Conservation (phyloP, 257 asterid genomes). For the Gardenia jasminoides region DNA sequence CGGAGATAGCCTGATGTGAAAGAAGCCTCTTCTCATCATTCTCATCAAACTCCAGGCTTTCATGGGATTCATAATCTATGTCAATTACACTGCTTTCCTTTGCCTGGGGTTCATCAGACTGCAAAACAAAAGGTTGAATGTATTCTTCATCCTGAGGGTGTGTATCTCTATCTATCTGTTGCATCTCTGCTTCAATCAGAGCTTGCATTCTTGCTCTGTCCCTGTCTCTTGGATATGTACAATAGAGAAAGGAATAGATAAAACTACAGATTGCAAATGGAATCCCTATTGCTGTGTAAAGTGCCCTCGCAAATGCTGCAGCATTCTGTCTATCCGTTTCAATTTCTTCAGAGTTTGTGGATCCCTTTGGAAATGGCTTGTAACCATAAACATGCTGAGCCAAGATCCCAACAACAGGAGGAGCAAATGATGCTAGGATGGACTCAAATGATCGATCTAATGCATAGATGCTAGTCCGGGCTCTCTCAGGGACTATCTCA, state of each 20-base stretch:
- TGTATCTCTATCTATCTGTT: constrained; percentile 38
- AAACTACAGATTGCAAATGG: constrained; percentile 68
- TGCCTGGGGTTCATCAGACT: constrained; percentile 21
- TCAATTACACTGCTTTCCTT: constrained; percentile 41
- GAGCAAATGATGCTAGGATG: constrained; percentile 79
- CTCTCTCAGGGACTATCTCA: constrained; percentile 75
- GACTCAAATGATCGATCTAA: constrained; percentile 80
- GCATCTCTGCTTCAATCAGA: constrained; percentile 54
- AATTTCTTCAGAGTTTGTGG: constrained; percentile 33
- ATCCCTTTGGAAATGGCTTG: constrained; percentile 50
- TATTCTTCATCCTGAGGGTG: constrained; percentile 28
- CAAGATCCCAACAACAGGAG: constrained; percentile 74
- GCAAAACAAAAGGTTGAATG: constrained; percentile 24
- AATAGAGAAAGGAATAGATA: constrained; percentile 69
- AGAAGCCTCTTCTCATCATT: constrained; percentile 53
- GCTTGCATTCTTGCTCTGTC: constrained; percentile 81
- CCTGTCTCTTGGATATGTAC: constrained; percentile 76
- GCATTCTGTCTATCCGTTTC: constrained; percentile 75
- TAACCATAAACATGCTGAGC: constrained; percentile 70
- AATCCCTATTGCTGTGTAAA: constrained; percentile 80
- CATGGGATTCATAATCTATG: constrained; percentile 37
- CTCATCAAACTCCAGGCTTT: constrained; percentile 36
- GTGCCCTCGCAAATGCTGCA: constrained; percentile 83
- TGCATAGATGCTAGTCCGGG: constrained; percentile 80
- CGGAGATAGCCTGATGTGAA: constrained; percentile 27